These are phyloP conservation scores for Oryza meyeriana DNA, from an alignment of 176 grass and related monocot genomes.

Conservation along the genomic window DNA sequence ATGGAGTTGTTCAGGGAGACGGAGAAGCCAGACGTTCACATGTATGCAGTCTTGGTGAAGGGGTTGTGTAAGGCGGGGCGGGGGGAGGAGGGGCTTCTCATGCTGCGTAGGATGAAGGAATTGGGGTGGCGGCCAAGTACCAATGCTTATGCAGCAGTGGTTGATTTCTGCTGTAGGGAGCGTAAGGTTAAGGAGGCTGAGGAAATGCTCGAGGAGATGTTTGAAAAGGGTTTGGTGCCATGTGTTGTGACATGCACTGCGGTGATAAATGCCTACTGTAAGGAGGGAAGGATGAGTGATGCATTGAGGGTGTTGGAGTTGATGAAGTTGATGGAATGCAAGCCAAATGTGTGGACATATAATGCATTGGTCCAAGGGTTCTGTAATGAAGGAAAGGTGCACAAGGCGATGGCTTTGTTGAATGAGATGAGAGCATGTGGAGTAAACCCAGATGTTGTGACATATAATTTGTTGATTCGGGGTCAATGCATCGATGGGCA, in stretches of 20 bases:
- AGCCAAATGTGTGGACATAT: slow-evolving; percentile 58
- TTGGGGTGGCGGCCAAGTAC: slow-evolving; percentile 34
- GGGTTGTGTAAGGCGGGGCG: slow-evolving; percentile 34
- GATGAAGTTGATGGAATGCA: slow-evolving; percentile 39
- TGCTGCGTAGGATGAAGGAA: slow-evolving; percentile 39
- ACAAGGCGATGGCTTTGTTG: slow-evolving; percentile 49
- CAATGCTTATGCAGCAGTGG: slow-evolving; percentile 24
- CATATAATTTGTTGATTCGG: slow-evolving; percentile 54
- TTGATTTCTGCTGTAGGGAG: slow-evolving; percentile 32
- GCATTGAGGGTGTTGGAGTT: slow-evolving; percentile 36
- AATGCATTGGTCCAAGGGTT: slow-evolving; percentile 45
- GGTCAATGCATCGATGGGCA: slow-evolving; percentile 54
- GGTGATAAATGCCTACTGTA: slow-evolving; percentile 35
- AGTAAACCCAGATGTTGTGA: slow-evolving; percentile 42
- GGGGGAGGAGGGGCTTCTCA: slow-evolving; percentile 37
- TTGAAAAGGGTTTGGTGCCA: slow-evolving; percentile 23
- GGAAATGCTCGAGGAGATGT: slow-evolving; percentile 48
- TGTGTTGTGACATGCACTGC: slow-evolving; percentile 32
- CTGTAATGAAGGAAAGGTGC: slow-evolving; percentile 47
- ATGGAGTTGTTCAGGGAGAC: slow-evolving; percentile 39
- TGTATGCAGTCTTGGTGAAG: slow-evolving; percentile 35
- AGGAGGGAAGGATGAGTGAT: slow-evolving; percentile 24
- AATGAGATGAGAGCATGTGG: slow-evolving; percentile 31
- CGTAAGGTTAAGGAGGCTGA: slow-evolving; percentile 34
- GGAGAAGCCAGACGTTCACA: slow-evolving; percentile 22